Percentiles rank a stretch among this genome's conserved stretches.
These are phyloP conservation scores for Leptographium procerum DNA, from an alignment of 2,329 filamentous ascomycete genomes.

Conservation along the genomic window DNA sequence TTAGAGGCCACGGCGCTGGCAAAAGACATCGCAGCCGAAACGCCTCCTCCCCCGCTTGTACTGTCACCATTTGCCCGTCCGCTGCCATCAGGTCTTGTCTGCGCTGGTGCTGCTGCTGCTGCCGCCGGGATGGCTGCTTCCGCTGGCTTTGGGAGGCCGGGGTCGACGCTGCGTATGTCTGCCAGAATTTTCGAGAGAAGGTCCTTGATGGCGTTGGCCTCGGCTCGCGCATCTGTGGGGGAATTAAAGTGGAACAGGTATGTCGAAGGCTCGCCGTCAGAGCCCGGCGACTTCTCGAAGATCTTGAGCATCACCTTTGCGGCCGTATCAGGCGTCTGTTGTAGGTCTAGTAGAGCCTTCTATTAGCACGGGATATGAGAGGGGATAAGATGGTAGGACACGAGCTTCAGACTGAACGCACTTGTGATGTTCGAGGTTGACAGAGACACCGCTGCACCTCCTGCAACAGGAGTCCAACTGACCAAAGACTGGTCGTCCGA, in stretches of 20 bases:
- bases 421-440: constrained; percentile 69
- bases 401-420: constrained; percentile 25
- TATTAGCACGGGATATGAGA: neutral
- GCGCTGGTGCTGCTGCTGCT: neutral
- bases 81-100: neutral
- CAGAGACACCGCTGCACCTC: constrained; percentile 56
- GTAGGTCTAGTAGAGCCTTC: constrained; percentile 52
- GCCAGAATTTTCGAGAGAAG: constrained; percentile 68
- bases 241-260: constrained; percentile 90
- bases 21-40: constrained; percentile 65
- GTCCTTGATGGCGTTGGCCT: constrained; percentile 80
- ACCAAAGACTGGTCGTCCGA: constrained; percentile 62
- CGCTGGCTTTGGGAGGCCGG: constrained; percentile 33
- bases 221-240: constrained; percentile 57
- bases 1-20: constrained; percentile 54
- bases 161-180: constrained; percentile 47
- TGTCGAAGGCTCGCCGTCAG: constrained; percentile 46
- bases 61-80: constrained; percentile 23
- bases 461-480: constrained; percentile 62
- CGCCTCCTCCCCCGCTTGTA: constrained; percentile 25
- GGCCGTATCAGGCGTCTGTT: constrained; percentile 82
- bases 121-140: constrained; percentile 11
- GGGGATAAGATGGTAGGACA: neutral
- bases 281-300: constrained; percentile 56
- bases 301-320: constrained; percentile 92